phyloP scores from a whole-genome alignment of 306 rosid species.

The Lotus japonicus region DNA sequence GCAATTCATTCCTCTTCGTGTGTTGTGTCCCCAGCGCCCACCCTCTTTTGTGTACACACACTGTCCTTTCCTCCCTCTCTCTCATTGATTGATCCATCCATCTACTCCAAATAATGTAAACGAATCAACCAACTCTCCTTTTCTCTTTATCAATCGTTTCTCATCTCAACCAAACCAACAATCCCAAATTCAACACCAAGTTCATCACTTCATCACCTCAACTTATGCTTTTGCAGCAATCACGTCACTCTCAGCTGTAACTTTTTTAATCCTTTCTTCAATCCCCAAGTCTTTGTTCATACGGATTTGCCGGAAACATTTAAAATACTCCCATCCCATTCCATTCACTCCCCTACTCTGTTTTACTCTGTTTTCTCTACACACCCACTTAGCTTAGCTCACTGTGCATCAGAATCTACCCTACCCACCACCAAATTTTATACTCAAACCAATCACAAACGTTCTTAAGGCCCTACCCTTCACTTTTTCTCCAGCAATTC shows the following conservation, averaged over 20 bases:
- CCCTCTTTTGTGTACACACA: slow-evolving; percentile 3
- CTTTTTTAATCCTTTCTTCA: not conserved
- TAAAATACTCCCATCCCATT: not conserved
- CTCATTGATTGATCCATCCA: not conserved
- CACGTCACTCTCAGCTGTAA: slow-evolving; percentile 15
- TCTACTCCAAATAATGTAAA: not conserved
- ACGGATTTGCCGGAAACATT: slow-evolving; percentile 15
- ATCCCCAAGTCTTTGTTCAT: not conserved
- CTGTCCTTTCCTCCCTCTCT: not conserved
- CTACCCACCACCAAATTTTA: not conserved
- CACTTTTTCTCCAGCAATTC: not conserved
- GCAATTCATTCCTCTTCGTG: not conserved
- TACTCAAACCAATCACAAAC: not conserved
- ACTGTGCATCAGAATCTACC: too few relatives aligned
- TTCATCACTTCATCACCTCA: too few relatives aligned
- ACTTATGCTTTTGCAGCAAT: not conserved
- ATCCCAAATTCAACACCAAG: not conserved
- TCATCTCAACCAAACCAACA: not conserved
- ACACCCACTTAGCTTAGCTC: too few relatives aligned
- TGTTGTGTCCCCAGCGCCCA: not conserved
- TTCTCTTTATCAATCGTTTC: not conserved
- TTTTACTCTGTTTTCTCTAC: too few relatives aligned
- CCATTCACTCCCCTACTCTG: not conserved
- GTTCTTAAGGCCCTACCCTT: not conserved
- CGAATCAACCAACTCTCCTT: not conserved